Base-by-base conservation (phyloP, 805 yeast species). In the Ogataea thermomethanolica region DNA sequence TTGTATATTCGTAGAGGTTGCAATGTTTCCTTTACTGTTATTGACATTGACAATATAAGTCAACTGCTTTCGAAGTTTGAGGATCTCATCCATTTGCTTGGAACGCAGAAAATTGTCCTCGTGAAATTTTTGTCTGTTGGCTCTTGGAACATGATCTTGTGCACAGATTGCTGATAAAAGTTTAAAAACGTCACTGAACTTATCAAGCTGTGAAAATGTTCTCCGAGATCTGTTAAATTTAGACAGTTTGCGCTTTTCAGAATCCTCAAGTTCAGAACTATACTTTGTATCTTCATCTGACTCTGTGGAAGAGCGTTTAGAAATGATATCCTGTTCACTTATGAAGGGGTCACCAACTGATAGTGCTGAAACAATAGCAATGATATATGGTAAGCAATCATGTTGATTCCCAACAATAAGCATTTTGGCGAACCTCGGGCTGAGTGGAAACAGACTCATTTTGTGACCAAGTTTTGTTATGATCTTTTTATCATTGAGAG, bases 291-390 rank as follows among this genome's bases (percentile, higher is more conserved):
- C 66, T 14, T 67, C 65, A 7, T 54, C 66, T 15, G 67, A 17
- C 20, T 17, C 20, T 17, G 20, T 5, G 5, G 20, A 4, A 17
- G 20, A 17, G 20, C 20, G 72, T 10, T 56, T 64, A n/a, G 83
- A 66, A 1, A 93, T 91, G 8, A 86, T 58, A 54, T 86, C 96
- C 47, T 74, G 76, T 56, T 84, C 95, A 29, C 71, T 72, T 25
- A 86, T 62, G 52, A 88, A 89, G 11, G 95, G 96, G 54, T 90
- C 95, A 5, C 97, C 97, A 31, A 93, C 97, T 0, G 97, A 82
- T 24, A 93, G 65, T 0, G 89, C 95, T 24, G 97, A 84, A 1
- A 93, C 97, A 39, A 93, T 73, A 0, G 97, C 93, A 33, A 93
- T 78, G n/a, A 93, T 73, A 56, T 86, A 91, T 0, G 95, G 88